These are phyloP conservation scores for Fonsecaea pedrosoi DNA, from an alignment of 2,329 filamentous ascomycete genomes.

Conservation along the genomic window DNA sequence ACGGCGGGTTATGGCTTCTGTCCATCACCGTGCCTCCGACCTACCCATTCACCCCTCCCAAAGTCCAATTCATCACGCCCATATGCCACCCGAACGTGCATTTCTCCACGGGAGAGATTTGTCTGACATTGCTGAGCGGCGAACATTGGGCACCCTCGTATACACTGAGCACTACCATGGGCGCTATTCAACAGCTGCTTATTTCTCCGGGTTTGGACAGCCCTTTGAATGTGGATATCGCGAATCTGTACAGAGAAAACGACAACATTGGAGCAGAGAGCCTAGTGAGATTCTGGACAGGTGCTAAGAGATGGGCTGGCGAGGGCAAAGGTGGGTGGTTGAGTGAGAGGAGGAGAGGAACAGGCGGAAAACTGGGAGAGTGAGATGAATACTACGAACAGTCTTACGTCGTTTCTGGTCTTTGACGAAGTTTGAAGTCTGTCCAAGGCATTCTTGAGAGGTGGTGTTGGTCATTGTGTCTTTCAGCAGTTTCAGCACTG, in stretches of 20 bases:
- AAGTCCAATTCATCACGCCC: constrained; percentile 79
- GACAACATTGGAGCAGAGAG: constrained; percentile 55
- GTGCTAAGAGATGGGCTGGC: constrained; percentile 55
- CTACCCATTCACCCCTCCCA: constrained; percentile 81
- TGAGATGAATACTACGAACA: background rate
- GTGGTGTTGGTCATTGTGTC: background rate
- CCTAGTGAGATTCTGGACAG: constrained; percentile 56
- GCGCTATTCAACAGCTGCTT: constrained; percentile 56
- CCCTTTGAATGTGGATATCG: constrained; percentile 58
- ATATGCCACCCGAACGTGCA: constrained; percentile 84
- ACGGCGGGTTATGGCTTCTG: constrained; percentile 82
- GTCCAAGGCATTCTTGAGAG: background rate
- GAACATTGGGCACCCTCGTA: constrained; percentile 84
- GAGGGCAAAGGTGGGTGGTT: constrained; percentile 40
- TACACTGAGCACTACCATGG: constrained; percentile 65
- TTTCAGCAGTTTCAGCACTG: background rate
- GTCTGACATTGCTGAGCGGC: constrained; percentile 79
- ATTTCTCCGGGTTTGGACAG: constrained; percentile 55
- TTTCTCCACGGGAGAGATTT: constrained; percentile 83
- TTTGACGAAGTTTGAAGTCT: background rate
- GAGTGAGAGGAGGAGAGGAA: constrained; percentile 35
- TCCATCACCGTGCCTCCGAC: constrained; percentile 74
- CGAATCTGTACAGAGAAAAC: constrained; percentile 53
- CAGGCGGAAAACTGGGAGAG: constrained; percentile 37
- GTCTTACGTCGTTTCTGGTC: background rate